Percentiles rank a stretch among this genome's conserved stretches.
Conservation (phyloP, 2,329 filamentous ascomycete species). For the Claviceps digitariae region DNA sequence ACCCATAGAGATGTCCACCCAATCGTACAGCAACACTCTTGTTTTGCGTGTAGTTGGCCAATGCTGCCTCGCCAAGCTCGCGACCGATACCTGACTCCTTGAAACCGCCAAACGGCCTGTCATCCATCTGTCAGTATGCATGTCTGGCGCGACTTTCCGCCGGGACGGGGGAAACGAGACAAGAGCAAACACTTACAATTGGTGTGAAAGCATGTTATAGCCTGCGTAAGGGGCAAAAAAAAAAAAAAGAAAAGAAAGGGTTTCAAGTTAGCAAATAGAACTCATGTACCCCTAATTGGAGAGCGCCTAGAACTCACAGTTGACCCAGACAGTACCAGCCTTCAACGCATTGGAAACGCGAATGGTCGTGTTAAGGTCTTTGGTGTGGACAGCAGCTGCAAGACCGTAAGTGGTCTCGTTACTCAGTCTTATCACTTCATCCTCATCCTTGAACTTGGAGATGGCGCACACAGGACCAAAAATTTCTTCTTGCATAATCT, state of each 20-base stretch:
- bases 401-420: conserved; percentile 73
- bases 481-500: conserved; percentile 86
- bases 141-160: not conserved
- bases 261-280: not conserved
- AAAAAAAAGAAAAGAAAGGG: not conserved
- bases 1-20: conserved; percentile 13
- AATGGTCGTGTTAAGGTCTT: conserved; percentile 68
- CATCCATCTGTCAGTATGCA: not conserved
- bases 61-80: conserved; percentile 56
- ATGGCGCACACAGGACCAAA: conserved; percentile 80
- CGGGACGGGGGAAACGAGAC: not conserved
- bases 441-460: conserved; percentile 73
- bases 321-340: conserved; percentile 54
- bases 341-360: conserved; percentile 61
- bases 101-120: conserved; percentile 55
- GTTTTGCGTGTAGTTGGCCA: conserved; percentile 54
- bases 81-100: conserved; percentile 69
- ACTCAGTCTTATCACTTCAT: conserved; percentile 60
- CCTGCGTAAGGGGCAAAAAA: conserved; percentile 12
- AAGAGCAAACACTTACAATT: conserved; percentile 2
- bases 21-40: conserved; percentile 47
- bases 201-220: conserved; percentile 42
- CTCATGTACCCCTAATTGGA: not conserved
- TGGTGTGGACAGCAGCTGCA: conserved; percentile 72
- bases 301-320: conserved; percentile 18